Base-by-base conservation (phyloP, 2,329 filamentous ascomycete genomes). In the Pestalotiopsis sp. region DNA sequence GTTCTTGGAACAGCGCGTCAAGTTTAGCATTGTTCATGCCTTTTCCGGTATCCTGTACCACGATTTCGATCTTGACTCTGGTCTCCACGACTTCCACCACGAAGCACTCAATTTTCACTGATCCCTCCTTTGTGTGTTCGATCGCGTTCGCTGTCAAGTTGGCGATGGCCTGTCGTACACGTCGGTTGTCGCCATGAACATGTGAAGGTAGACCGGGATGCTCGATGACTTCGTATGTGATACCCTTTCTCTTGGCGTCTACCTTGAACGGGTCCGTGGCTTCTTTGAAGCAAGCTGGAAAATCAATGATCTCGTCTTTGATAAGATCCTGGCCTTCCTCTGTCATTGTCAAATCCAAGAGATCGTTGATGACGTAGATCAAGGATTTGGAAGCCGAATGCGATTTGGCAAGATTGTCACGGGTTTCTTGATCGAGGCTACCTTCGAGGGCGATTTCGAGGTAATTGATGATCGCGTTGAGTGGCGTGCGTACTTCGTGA, bases 381-480 rank as follows among this genome's bases (percentile, higher is more conserved):
- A 97, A 83, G 0, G 94, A 97, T 76, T 97, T 97, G 0, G 94
- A 97, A 4, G 94, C 94, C 0, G 94, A 97, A 77, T 97, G 93
- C 0, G 94, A 97, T 73, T 90, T 92, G 0, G 92, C 87, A 5
- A 97, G 83, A 70, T 96, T 97, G 4, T 97, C 94, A 23, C 95
- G 86, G 0, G 93, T 97, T 76, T 97, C 94, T 17, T 89, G 83
- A 71, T 97, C 94, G 3, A 97, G 83, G 0, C 85, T 83, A 0
- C 94, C 93, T 80, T 97, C 94, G 1, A 97, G 82, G 0, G 94
- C 94, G 72, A 97, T 97, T 74, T 97, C 94, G 1, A 97, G 86
- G 73, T 97, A 97, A 74, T 97, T 97, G 80, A 97, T 97, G 75
- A 97, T 97, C 17, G 94, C 94, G 75, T 97, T 97, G 2, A 97